Evolutionary conservation across 1,139 yeast genomes (phyloP).

Genomic region (Suhomyces yuchorum): DNA sequence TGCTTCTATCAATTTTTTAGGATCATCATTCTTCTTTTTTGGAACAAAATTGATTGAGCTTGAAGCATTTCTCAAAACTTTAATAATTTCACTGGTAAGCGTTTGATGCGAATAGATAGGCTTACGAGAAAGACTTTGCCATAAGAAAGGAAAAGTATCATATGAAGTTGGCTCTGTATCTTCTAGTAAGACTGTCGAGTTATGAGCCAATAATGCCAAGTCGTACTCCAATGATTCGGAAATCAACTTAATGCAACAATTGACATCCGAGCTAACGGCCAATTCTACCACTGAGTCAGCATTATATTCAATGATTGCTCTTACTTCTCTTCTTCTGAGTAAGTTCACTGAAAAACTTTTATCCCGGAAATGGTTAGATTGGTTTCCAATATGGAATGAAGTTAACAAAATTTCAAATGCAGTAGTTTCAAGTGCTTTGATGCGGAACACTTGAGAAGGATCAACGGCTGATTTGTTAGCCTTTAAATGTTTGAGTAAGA

Average conservation of each 20-base stretch:
- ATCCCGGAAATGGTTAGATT: slow-evolving; percentile 18
- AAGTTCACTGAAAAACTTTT: slow-evolving; percentile 25
- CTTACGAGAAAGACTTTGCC: slow-evolving; percentile 44
- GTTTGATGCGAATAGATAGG: slow-evolving; percentile 40
- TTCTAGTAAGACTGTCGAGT: slow-evolving; percentile 46
- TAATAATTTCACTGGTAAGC: slow-evolving; percentile 43
- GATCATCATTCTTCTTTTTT: slow-evolving; percentile 23
- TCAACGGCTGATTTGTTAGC: slow-evolving; percentile 2
- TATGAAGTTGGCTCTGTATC: slow-evolving; percentile 42
- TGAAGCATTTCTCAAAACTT: slow-evolving; percentile 46
- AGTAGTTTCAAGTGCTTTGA: slow-evolving; percentile 11
- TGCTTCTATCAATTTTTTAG: slow-evolving; percentile 28
- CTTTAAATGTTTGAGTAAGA: slow-evolving; percentile 30
- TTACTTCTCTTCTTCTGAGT: slow-evolving; percentile 34
- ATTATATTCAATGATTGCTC: slow-evolving; percentile 38
- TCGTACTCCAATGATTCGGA: slow-evolving; percentile 56
- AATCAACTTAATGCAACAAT: slow-evolving; percentile 40
- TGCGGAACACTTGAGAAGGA: background rate
- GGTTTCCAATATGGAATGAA: slow-evolving; percentile 22
- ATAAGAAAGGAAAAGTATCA: slow-evolving; percentile 50
- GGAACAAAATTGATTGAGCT: slow-evolving; percentile 40
- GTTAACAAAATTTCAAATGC: slow-evolving; percentile 19
- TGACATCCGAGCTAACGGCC: slow-evolving; percentile 23
- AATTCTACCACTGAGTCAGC: slow-evolving; percentile 26
- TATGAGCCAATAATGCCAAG: slow-evolving; percentile 55